Base-by-base conservation (phyloP, 768 basidiomycete species). In the Termitomyces sp. region DNA sequence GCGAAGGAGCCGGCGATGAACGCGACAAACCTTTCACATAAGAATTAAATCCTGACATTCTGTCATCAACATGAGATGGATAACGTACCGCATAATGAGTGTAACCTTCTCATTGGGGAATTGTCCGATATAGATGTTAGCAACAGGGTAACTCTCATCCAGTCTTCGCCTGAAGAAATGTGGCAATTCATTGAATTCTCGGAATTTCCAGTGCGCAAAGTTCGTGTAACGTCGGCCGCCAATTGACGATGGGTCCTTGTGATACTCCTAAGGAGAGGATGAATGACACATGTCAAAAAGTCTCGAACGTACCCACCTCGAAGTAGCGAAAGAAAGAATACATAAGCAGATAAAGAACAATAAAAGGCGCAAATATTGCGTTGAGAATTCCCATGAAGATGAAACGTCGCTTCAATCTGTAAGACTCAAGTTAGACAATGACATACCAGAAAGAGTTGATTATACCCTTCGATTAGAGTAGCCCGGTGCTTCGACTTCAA, bases 251-350 rank as follows among this genome's bases (percentile, higher is more conserved):
- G 96, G 97, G 65, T 98, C 94, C 71, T 96, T 96, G 81, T 93
- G 96, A 65, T 98, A 98, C 79, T 99, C 95, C 97, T 99, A 42
- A 20, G n/a, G 35, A 23, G 16, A 29, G 7, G 29, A 18, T 51
- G 39, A 52, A 39, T 20, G 50, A 11, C 44, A 32, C 33, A 38
- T 67, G 18, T 67, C 31, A 32, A 23, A 56, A 27, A 15, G n/a
- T 16, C 36, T 31, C 22, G 32, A 32, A 11, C 38, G 38, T 12
- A 69, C 84, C 49, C 45, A 94, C 97, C 79, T 99, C 97, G 58
- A 99, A 99, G 69, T 99, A 99, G 3, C 96, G 90, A 79, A 99
- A 99, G 80, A 99, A 99, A 0, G 94, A 98, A 68, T 97, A 99
- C 86, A 98, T 91, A 38, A 98, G 71, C 40, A 98, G 83, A 69